These are phyloP conservation scores for Cucurbita ficifolia DNA, from an alignment of 306 rosid species.

Conservation along the genomic window DNA sequence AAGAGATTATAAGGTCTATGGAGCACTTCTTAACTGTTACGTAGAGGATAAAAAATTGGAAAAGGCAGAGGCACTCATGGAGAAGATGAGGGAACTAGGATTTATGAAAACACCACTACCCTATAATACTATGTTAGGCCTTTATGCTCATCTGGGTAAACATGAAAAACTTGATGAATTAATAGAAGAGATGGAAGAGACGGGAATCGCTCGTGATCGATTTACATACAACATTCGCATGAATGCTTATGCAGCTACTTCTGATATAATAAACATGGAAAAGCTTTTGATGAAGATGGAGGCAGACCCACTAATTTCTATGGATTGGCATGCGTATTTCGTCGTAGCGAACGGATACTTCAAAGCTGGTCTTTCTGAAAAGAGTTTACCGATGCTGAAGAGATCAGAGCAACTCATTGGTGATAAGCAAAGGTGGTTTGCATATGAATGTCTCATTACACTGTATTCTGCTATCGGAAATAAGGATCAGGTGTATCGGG, in stretches of 20 bases:
- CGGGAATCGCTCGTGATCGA: slow-evolving; percentile 18
- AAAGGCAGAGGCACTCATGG: slow-evolving; percentile 39
- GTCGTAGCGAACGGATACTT: slow-evolving; percentile 42
- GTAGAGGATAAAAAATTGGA: slow-evolving; percentile 31
- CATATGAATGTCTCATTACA: slow-evolving; percentile 31
- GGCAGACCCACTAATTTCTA: slow-evolving; percentile 26
- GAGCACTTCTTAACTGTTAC: slow-evolving; percentile 46
- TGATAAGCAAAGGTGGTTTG: slow-evolving; percentile 8
- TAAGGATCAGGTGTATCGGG: slow-evolving; percentile 46
- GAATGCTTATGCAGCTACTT: slow-evolving; percentile 28
- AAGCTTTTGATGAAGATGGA: slow-evolving; percentile 44
- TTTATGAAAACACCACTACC: slow-evolving; percentile 8
- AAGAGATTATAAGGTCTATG: slow-evolving; percentile 25
- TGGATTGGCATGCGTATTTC: slow-evolving; percentile 32
- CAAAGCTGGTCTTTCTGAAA: slow-evolving; percentile 34
- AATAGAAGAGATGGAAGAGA: slow-evolving; percentile 42
- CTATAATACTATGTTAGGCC: slow-evolving; percentile 41
- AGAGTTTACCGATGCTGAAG: slow-evolving; percentile 22
- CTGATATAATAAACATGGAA: slow-evolving; percentile 34
- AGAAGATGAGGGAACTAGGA: slow-evolving; percentile 28
- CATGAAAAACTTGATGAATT: slow-evolving; percentile 35
- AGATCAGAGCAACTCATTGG: slow-evolving; percentile 26
- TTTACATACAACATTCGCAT: slow-evolving; percentile 28
- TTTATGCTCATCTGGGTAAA: slow-evolving; percentile 38
- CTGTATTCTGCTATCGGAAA: slow-evolving; percentile 30